Evolutionary conservation across 2,329 filamentous ascomycete genomes (phyloP), one percentile per base, ranked within the genome.

Genomic region (Penicillium sp.): DNA sequence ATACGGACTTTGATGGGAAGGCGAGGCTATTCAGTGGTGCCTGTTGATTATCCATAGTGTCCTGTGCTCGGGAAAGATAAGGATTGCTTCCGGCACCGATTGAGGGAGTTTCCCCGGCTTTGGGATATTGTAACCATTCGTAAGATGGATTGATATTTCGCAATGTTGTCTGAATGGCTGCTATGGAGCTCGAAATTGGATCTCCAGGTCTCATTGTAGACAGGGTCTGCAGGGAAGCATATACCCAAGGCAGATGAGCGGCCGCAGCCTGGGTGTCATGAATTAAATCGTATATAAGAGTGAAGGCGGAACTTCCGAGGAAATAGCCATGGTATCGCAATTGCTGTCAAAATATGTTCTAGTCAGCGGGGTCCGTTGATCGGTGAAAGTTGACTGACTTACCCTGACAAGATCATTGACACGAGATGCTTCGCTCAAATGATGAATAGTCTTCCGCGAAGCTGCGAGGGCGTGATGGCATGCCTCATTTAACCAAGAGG

Each of bases 311-410:
- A 29, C 76, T 78, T 33, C 75, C 71, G 10, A 79, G 64, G 48
- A 80, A 79, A 48, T 77, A 79, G 5, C 70, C 75, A 26, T 79
- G 76, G 26, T 79, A 80, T 35, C 76, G 77, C 4, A 79, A 64
- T 66, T 77, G 73, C 77, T 80, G 2, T 5, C 9, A 3, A 16
- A 63, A 37, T 59, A 59, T 21, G 9, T 22, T 2, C 19, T 6
- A 11, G n/a, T 46, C 22, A 44, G 19, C 33, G 19, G 11, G 0
- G n/a, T 16, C 10, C 19, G 41, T 13, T 6, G 24, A 26, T 22
- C 13, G 29, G 22, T 21, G 29, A 22, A 26, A 6, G 14, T 27
- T 7, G 5, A 16, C 3, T 24, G 19, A 31, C 24, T 24, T 72
- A 78, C 77, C 62, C 69, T 67, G 27, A 77, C 76, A 11, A 77